A percentile compares a stretch with the other conserved stretches of the same genome.
Evolutionary conservation across 352 stramenopile species (phyloP).

Genomic region (Globisporangium uncinulatum): DNA sequence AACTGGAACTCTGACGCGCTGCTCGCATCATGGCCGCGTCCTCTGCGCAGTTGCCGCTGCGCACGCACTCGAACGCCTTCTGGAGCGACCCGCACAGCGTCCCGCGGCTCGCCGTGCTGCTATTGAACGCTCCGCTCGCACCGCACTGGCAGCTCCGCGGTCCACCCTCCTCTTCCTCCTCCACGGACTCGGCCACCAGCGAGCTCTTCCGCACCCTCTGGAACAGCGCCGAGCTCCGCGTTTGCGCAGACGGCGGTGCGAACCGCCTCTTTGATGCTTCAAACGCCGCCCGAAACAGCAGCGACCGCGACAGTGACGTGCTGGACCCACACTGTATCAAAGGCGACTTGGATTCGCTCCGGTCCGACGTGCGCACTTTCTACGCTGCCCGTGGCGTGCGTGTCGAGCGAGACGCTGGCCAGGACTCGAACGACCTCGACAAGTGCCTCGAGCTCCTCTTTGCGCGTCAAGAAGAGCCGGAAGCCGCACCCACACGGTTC

Average conservation of each 20-base stretch:
- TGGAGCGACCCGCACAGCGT: constrained; percentile 36
- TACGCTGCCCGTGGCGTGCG: constrained; percentile 63
- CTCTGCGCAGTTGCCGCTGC: constrained; percentile 10
- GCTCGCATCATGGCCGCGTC: constrained; percentile 4
- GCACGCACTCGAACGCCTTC: constrained; percentile 49
- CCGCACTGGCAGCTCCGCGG: constrained; percentile 1
- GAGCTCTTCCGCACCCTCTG: constrained; percentile 73
- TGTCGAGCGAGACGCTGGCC: constrained; percentile 77
- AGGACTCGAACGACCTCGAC: constrained; percentile 95
- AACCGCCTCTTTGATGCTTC: constrained; percentile 88
- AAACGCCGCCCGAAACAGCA: no score
- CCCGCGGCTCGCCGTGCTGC: constrained; percentile 48
- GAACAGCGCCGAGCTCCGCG: constrained; percentile 49
- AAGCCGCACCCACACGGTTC: constrained; percentile 23
- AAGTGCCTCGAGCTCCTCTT: constrained; percentile 79
- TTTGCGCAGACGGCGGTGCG: constrained; percentile 94
- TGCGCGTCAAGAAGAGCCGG: constrained; percentile 23
- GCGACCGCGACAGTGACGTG: no score
- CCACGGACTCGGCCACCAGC: constrained; percentile 15
- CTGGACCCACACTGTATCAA: constrained; percentile 65
- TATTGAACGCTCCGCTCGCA: constrained; percentile 46
- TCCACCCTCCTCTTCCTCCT: no score
- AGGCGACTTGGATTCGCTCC: constrained; percentile 94
- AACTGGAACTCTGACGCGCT: not conserved
- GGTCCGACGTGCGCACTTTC: constrained; percentile 77